Base-by-base conservation (phyloP, 345 rosid genomes). In the Theobroma cacao region DNA sequence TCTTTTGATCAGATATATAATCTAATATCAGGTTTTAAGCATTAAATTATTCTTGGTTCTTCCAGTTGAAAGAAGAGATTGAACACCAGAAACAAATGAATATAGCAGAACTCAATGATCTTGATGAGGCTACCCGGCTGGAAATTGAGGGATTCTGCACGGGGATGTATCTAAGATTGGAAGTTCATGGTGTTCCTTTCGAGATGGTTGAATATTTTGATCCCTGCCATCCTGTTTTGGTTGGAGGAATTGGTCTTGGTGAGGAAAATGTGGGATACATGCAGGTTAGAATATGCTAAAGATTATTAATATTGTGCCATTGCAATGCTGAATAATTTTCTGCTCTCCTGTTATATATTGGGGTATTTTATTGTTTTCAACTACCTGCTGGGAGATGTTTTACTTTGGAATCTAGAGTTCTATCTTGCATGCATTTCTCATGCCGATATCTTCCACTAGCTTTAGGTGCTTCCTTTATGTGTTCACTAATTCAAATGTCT, bases 121-220 rank as follows among this genome's bases (percentile, higher is more conserved):
- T 94, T 59, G 97, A 91, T 77, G 97, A 92, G 77, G 89, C 89
- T 43, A 87, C 91, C 77, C 88, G 98, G 63, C 55, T 89, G 68
- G 95, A 92, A 82, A 85, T 96, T 43, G 99, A 94, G 86, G 99
- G 99, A 72, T 92, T 90, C 80, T 88, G 78, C 61, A 89, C 95
- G 14, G 99, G 98, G 76, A 86, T 90, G 56, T 96, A 96, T 81
- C 52, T 96, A 50, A 87, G 99, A 69, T 86, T 96, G 88, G 99
- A 91, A 87, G 83, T 96, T 82, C 97, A 89, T 82, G 91, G 80
- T 80, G 97, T 96, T 85, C 95, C 99, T 65, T 96, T 75, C 75
- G 98, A 96, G 89, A 94, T 96, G 99, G 93, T 91, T 55, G 91
- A 91, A 78, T 86, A 90, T 87, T 94, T 92, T 89, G 97, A 94